Evolutionary conservation across 495 filamentous ascomycete species (phyloP), one percentile per base, ranked within the genome.

Genomic region (Clohesyomyces aquaticus): DNA sequence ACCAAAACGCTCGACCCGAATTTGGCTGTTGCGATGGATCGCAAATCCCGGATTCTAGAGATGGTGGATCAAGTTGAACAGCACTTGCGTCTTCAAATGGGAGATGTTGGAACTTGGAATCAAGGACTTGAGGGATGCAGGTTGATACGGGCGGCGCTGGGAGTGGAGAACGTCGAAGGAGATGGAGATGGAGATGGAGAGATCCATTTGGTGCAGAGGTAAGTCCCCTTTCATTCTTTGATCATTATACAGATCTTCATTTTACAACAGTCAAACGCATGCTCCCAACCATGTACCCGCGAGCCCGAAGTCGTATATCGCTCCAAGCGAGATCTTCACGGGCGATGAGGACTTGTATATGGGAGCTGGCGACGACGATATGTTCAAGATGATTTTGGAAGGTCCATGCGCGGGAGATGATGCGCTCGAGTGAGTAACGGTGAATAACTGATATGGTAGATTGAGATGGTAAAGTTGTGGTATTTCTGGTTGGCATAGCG

Each of bases 111-210:
- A 18, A 4, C 8, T 22, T 41, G 49, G 16, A 35, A 23, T n/a
- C 27, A 47, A 25, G 56, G 56, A 18, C 23, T 59, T 19, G 27
- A 41, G 27, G 56, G 56, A 2, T 59, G 56, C 22, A 26, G 35
- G 26, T 49, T 49, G 43, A 51, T 59, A 12, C 35, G 56, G 26
- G 18, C 21, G 19, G 56, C 46, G 12, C 22, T 59, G 56, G n/a
- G 26, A n/a, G n/a, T n/a, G 50, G 22, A 38, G 19, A 47, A 4
- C 43, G 8, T n/a, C 43, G n/a, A 47, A 6, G 25, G 35, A 14
- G 25, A 35, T 35, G 14, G 28, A 14, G 50, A 28, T 2, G 25
- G 28, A n/a, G 28, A 53, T 8, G 50, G 9, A 14, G 27, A 27
- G 14, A 19, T 12, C 8, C n/a, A n/a, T n/a, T n/a, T n/a, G n/a